Percentiles rank a stretch among this genome's conserved stretches.
Evolutionary conservation across 2,329 filamentous ascomycete species (phyloP).

Genomic region (Xylaria sp.): DNA sequence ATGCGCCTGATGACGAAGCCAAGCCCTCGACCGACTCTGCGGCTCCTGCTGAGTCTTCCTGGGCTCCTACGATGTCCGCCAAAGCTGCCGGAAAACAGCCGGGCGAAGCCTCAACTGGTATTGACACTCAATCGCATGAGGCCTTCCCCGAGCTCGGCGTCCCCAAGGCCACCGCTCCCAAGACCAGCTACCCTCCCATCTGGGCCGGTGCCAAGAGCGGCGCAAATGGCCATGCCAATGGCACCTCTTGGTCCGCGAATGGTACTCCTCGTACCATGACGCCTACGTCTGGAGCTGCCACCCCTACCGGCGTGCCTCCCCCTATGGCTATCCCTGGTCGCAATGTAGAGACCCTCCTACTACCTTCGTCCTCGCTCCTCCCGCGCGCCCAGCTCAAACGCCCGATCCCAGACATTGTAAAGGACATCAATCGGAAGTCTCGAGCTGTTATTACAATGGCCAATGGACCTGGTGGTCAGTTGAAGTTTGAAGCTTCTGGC

Average conservation of each 20-base stretch:
- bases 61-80: constrained; percentile 63
- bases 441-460: constrained; percentile 86
- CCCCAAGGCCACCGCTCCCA: constrained; percentile 68
- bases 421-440: constrained; percentile 92
- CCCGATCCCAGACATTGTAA: constrained; percentile 84
- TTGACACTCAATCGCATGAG: constrained; percentile 91
- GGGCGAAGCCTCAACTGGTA: constrained; percentile 59
- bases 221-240: constrained; percentile 64
- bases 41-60: constrained; percentile 57
- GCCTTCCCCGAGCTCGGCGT: constrained; percentile 91
- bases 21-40: constrained; percentile 64
- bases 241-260: constrained; percentile 62
- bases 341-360: constrained; percentile 78
- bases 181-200: constrained; percentile 73
- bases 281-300: constrained; percentile 68
- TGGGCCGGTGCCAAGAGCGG: constrained; percentile 79
- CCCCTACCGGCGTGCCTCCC: constrained; percentile 60
- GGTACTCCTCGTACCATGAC: constrained; percentile 70
- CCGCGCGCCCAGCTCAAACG: constrained; percentile 83
- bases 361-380: constrained; percentile 80
- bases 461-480: constrained; percentile 74
- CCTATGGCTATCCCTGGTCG: constrained; percentile 83
- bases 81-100: constrained; percentile 78
- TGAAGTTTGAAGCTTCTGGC: constrained; percentile 87
- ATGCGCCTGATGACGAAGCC: constrained; percentile 83